Percentiles rank a stretch among this genome's conserved stretches.
Conservation (phyloP, 2,329 filamentous ascomycete genomes). For the Alternaria consortialis region DNA sequence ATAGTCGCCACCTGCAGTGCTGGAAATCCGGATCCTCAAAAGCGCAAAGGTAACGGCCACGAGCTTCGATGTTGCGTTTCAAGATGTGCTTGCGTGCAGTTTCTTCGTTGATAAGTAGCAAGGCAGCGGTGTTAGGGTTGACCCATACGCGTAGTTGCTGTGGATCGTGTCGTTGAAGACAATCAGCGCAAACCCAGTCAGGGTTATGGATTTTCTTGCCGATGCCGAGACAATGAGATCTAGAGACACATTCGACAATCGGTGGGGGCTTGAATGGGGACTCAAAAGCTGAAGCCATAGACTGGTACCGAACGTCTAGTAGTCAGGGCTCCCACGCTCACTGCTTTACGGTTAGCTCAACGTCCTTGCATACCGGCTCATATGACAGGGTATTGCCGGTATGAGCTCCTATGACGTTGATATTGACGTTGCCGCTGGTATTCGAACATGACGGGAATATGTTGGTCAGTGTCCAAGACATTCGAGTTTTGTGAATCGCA, state of each 20-base stretch:
- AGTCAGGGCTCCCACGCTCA: conserved; percentile 23
- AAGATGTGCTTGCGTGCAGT: conserved; percentile 26
- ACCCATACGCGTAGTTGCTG: conserved; percentile 34
- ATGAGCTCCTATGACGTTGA: conserved; percentile 12
- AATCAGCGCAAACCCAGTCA: conserved; percentile 32
- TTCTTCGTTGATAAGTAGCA: conserved; percentile 30
- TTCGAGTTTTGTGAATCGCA: not conserved
- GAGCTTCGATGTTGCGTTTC: conserved; percentile 37
- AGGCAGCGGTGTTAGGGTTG: conserved; percentile 23
- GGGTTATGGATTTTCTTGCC: conserved; percentile 36
- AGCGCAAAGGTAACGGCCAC: conserved; percentile 31
- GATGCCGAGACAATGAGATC: conserved; percentile 36
- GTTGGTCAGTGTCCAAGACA: not conserved
- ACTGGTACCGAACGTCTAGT: conserved; percentile 23
- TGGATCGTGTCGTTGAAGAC: conserved; percentile 37
- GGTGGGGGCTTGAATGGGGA: conserved; percentile 36
- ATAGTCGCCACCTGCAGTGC: conserved; percentile 35
- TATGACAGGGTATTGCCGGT: conserved; percentile 15
- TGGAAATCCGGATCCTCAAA: conserved; percentile 39
- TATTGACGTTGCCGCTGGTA: not conserved
- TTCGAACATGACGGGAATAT: conserved; percentile 6
- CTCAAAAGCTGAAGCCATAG: conserved; percentile 28
- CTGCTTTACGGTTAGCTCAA: conserved; percentile 28
- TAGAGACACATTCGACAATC: conserved; percentile 33
- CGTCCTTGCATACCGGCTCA: conserved; percentile 27